Evolutionary conservation across 129 eudicot species (phyloP), one percentile per base, ranked within the genome.

Genomic region (Tagetes erecta): DNA sequence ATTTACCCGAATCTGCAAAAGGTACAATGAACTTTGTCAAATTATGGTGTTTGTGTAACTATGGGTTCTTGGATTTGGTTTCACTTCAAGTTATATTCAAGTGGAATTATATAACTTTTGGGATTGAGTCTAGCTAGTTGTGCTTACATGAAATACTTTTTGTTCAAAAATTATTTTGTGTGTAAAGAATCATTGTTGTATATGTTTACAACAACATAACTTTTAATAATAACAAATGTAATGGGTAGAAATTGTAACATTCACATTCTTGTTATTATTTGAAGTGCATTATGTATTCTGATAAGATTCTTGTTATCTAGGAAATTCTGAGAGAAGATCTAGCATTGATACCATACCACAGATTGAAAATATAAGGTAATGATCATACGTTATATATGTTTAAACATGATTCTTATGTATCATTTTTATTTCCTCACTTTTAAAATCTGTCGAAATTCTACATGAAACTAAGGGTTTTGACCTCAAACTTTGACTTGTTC

Each of bases 1-100:
- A 80, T 69, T 76, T 88, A 59, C 93, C 98, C 0, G 92, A 90
- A 47, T 64, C 92, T 63, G 75, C 83, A 39, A 88, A 91, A 94
- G 97, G 97, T 88, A 84, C n/a, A 6, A 36, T 38, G 57, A 66
- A 35, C 38, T 71, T 84, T 67, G 55, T 55, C 57, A 37, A 52
- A 38, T 41, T 34, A 68, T 46, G 10, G n/a, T 37, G 77, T 59
- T 74, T 37, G 40, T 58, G 38, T 5, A 8, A 58, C 31, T 31
- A 58, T 9, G 40, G 39, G 9, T 0, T 0, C 0, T 1, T 12
- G 38, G 37, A n/a, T 30, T 8, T 39, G 65, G 14, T 47, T 53
- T 10, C 35, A 6, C 6, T 6, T 53, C 35, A 53, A 53, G 27
- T 1, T 1, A 10, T 2, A 3, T 53, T 53, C 35, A 20, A 53